These are phyloP conservation scores for Trypanosoma boissoni DNA, from an alignment of 208 protist species.

Conservation along the genomic window DNA sequence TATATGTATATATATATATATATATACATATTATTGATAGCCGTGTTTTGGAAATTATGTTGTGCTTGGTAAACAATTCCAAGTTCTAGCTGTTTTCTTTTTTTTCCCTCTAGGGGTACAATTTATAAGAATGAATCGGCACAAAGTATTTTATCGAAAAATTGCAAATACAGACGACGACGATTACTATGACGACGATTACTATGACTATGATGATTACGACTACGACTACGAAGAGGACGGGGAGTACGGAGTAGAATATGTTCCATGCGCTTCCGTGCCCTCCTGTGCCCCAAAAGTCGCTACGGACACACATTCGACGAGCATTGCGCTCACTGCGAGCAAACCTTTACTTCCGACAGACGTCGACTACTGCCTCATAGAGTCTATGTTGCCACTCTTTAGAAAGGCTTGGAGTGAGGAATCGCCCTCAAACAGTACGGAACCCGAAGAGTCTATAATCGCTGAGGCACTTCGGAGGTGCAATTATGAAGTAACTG, in stretches of 20 bases:
- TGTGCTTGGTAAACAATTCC: too few relatives aligned
- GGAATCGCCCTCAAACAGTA: neutral
- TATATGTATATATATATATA: conserved; percentile 14
- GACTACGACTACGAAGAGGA: conserved; percentile 43
- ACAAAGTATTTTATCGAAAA: conserved; percentile 73
- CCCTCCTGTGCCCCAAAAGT: too few relatives aligned
- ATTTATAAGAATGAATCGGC: conserved; percentile 56
- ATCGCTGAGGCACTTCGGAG: conserved; percentile 51
- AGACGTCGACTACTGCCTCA: conserved; percentile 57
- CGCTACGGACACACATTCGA: too few relatives aligned
- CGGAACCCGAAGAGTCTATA: conserved; percentile 25
- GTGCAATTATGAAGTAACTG: conserved; percentile 54
- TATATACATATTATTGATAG: neutral
- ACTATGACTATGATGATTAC: conserved; percentile 48
- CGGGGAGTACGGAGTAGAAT: conserved; percentile 32
- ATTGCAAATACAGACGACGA: conserved; percentile 47
- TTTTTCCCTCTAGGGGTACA: conserved; percentile 1
- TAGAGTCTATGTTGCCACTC: conserved; percentile 35
- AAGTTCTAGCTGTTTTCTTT: neutral
- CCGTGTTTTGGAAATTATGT: too few relatives aligned
- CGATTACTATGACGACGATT: conserved; percentile 46
- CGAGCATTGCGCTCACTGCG: too few relatives aligned
- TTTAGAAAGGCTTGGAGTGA: conserved; percentile 45
- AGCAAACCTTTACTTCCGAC: conserved; percentile 23
- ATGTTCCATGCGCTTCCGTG: neutral